Base-by-base conservation (phyloP, 192 early-diverging fungal genomes). In the Coemansia sp. region DNA sequence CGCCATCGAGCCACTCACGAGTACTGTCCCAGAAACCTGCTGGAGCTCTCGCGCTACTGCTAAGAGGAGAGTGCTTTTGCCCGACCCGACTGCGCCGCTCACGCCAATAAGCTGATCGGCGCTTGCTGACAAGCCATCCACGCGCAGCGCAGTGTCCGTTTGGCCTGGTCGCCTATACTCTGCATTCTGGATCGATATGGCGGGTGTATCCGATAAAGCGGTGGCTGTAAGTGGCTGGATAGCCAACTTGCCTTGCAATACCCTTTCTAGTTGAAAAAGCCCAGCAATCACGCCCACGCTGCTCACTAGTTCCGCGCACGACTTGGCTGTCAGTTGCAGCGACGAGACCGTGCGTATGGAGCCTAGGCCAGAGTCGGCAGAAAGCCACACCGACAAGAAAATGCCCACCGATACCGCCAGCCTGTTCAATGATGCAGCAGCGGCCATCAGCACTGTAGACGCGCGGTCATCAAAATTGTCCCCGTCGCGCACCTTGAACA, bases 51-150 rank as follows among this genome's bases (percentile, higher is more conserved):
- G 88, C 6, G 94, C 77, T 14, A 95, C 77, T 42, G 92, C 89
- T 25, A 89, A 69, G 14, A 96, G 67, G 27, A 97, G 58, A 6
- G 88, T 86, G 9, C 89, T 86, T 68, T 97, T 97, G 32, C 96
- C 96, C 20, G 87, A 85, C 3, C 94, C 94, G 15, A 94, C 93
- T 31, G 87, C 77, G 8, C 95, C 95, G 40, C 87, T 89, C 42
- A 96, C 74, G 15, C 93, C 86, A 20, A 90, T 85, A 4, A 94
- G 74, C 46, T 89, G 85, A 31, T 83, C 82, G 6, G 70, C 32
- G 3, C 19, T 24, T n/a, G 62, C 49, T 14, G 39, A 36, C 31
- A 77, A 31, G 6, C 22, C 1, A 25, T 51, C 37, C 1, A 68
- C 41, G 2, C 29, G 15, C 17, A 77, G 17, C 0, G 65, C 46